Percentiles rank a stretch among this genome's conserved stretches.
Evolutionary conservation across 78 protist species (phyloP).

Genomic region (Dictyostelium capitatum): DNA sequence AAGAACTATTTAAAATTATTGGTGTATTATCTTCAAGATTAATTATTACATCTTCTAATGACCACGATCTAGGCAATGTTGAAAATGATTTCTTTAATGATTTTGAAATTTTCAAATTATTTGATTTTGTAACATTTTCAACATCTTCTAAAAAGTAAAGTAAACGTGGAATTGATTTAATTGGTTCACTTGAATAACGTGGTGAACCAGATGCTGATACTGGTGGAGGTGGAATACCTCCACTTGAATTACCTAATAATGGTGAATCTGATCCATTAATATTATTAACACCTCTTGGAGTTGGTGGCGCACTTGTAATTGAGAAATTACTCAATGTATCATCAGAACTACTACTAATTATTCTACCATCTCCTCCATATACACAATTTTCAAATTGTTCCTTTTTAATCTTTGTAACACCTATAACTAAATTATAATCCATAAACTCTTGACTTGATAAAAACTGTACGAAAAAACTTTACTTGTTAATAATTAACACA

Average conservation of each 20-base stretch:
- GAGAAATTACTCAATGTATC: constrained; percentile 14
- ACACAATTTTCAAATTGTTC: not conserved
- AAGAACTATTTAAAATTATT: not conserved
- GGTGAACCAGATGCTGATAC: not conserved
- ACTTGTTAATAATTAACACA: too few relatives aligned
- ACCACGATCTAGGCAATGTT: constrained; percentile 67
- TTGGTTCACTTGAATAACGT: constrained; percentile 25
- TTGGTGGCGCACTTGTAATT: constrained; percentile 32
- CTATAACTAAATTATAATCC: constrained; percentile 53
- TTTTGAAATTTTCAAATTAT: constrained; percentile 44
- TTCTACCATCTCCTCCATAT: not conserved
- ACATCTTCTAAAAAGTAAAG: constrained; percentile 67
- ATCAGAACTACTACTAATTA: not conserved
- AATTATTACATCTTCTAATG: constrained; percentile 16
- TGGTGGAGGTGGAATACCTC: not conserved
- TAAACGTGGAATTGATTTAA: constrained; percentile 62
- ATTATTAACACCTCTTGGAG: constrained; percentile 1
- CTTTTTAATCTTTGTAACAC: not conserved
- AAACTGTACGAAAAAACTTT: constrained; percentile 15
- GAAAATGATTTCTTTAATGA: constrained; percentile 63
- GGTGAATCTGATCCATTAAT: constrained; percentile 1
- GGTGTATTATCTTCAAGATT: not conserved
- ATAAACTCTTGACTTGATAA: constrained; percentile 38
- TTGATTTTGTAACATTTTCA: constrained; percentile 55
- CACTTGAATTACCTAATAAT: not conserved